Conservation (phyloP, 2,329 filamentous ascomycete genomes). For the Penicillium fuscoglaucum region DNA sequence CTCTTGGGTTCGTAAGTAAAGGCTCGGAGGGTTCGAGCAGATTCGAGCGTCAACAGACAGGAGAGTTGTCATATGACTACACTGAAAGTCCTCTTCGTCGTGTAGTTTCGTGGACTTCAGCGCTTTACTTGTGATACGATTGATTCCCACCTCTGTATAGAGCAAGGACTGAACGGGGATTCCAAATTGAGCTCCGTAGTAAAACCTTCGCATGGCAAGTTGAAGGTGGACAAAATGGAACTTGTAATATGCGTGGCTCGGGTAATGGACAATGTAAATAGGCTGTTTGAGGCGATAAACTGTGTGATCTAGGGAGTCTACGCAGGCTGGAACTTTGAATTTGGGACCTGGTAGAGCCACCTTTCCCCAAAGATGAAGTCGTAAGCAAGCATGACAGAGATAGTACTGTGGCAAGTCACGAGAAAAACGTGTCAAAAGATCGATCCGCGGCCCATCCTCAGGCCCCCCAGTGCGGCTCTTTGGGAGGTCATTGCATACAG, state of each 20-base stretch:
- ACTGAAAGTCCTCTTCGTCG: neutral
- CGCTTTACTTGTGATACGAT: neutral
- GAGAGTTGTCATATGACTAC: neutral
- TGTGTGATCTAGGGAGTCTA: neutral
- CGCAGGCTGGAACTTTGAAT: neutral
- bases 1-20: slow-evolving; percentile 11
- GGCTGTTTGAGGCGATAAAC: neutral
- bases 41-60: slow-evolving; percentile 9
- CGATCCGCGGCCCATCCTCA: neutral
- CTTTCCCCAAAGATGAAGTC: slow-evolving; percentile 14
- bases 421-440: neutral
- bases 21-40: slow-evolving; percentile 5
- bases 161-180: slow-evolving; percentile 10
- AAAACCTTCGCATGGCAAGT: slow-evolving; percentile 16
- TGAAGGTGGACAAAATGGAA: slow-evolving; percentile 14
- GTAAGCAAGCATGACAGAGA: slow-evolving; percentile 12
- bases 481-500: neutral
- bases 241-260: neutral
- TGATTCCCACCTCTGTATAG: slow-evolving; percentile 1
- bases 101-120: neutral
- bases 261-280: neutral
- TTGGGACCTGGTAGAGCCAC: slow-evolving; percentile 1
- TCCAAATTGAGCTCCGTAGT: slow-evolving; percentile 9
- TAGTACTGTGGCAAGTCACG: slow-evolving; percentile 12
- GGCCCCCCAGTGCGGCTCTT: neutral